Base-by-base conservation (phyloP, 2,329 filamentous ascomycete species). In the Balansia obtecta region DNA sequence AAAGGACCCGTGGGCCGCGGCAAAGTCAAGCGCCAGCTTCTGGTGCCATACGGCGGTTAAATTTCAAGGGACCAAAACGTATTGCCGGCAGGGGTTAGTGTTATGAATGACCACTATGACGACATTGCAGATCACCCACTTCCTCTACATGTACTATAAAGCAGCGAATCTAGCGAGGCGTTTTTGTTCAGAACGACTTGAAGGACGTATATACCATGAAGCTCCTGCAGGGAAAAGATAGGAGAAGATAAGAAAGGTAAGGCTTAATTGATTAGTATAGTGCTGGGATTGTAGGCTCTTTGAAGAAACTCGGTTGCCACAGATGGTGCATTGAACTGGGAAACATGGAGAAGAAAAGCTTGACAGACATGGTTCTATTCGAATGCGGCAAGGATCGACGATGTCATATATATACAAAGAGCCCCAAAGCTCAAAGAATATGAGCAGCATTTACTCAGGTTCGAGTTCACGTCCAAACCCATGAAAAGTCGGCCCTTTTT, bases 1-100 rank as follows among this genome's bases (percentile, higher is more conserved):
- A 57, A 58, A 8, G 60, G 60, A 4, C 51, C 57, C 3, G 49
- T 66, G 37, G 66, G 65, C 45, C 53, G 60, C 20, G 58, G 54
- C 20, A 53, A 54, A 16, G 43, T 50, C 4, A 62, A 60, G 45
- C 57, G 60, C 27, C 30, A 30, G 13, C 39, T 33, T 34, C 13
- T 33, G 39, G 34, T 10, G n/a, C 15, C 11, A 18, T 13, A 6
- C 41, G 8, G 11, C 22, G 7, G 18, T 13, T 32, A 22, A 38
- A 16, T 7, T n/a, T 16, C 15, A 20, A 11, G 22, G 15, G 9
- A 1, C 11, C 41, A 32, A 33, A 13, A 2, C 30, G n/a, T 16
- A 37, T 37, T 37, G 34, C 34, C 4, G 34, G 27, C 27, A 6
- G 34, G 9, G 34, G 9, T 15, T 4, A 37, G 15, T 37, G 15